A percentile compares a stretch with the other conserved stretches of the same genome.
phyloP scores from a whole-genome alignment of 2,329 filamentous ascomycete species.

The Xylaria sp. region DNA sequence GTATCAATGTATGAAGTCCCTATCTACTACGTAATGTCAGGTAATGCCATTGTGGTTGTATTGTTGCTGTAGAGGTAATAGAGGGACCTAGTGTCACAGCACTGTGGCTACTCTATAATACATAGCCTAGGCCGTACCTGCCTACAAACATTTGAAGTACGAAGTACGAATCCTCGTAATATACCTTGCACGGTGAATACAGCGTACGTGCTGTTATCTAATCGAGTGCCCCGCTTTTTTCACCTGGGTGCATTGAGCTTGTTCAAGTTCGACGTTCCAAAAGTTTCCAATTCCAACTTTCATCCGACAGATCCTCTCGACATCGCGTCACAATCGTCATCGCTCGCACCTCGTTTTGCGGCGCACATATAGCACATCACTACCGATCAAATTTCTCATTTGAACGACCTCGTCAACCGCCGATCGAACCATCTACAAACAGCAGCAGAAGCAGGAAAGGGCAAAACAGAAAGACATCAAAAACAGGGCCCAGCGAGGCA shows the following conservation, averaged over 20 bases:
- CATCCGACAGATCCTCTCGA: neutral
- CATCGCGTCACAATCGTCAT: neutral
- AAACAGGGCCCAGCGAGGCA: no score
- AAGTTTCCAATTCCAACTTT: neutral
- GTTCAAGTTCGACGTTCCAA: neutral
- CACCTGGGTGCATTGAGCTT: neutral
- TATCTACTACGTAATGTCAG: no score
- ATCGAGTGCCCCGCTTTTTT: conserved; percentile 14
- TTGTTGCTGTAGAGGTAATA: no score
- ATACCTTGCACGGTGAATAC: no score
- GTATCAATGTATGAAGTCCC: no score
- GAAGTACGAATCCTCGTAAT: no score
- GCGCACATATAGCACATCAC: neutral
- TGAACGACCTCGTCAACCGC: neutral
- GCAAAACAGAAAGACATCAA: neutral
- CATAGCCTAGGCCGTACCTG: no score
- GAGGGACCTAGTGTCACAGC: no score
- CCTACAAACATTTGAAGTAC: no score
- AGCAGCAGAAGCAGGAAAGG: neutral
- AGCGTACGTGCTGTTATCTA: conserved; percentile 8
- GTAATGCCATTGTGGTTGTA: no score
- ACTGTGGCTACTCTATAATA: no score
- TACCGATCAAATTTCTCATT: no score
- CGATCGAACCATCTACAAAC: neutral
- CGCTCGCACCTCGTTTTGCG: neutral